Evolutionary conservation across 495 filamentous ascomycete species (phyloP).

Genomic region (Staphylotrichum tortipilum): DNA sequence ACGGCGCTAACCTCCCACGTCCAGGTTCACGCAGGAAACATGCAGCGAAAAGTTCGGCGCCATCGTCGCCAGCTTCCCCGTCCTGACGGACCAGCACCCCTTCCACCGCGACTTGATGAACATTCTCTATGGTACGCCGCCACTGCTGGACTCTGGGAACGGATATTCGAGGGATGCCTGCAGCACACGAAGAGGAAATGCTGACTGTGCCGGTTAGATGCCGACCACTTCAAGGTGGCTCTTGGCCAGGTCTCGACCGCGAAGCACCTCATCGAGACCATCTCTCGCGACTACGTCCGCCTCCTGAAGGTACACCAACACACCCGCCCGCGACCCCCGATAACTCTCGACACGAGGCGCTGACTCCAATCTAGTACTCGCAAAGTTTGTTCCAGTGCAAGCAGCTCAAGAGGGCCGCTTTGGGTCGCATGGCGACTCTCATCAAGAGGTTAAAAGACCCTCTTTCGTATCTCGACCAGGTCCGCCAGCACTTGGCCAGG

Average conservation of each 20-base stretch:
- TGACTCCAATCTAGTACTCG: slow-evolving; percentile 54
- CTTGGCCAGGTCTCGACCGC: slow-evolving; percentile 93
- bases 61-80: slow-evolving; percentile 87
- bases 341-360: slow-evolving; percentile 21
- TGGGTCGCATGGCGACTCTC: slow-evolving; percentile 92
- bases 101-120: slow-evolving; percentile 66
- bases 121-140: slow-evolving; percentile 49
- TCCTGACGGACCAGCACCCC: slow-evolving; percentile 91
- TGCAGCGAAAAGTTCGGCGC: slow-evolving; percentile 86
- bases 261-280: slow-evolving; percentile 92
- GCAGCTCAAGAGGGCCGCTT: slow-evolving; percentile 42
- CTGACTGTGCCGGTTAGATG: slow-evolving; percentile 61
- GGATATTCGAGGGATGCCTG: not conserved
- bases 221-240: slow-evolving; percentile 95
- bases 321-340: slow-evolving; percentile 2
- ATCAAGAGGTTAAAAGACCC: slow-evolving; percentile 89
- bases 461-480: slow-evolving; percentile 91
- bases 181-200: slow-evolving; percentile 18
- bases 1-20: slow-evolving; percentile 9
- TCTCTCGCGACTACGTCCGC: slow-evolving; percentile 87
- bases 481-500: slow-evolving; percentile 94
- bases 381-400: slow-evolving; percentile 73
- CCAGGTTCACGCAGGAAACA: slow-evolving; percentile 81
- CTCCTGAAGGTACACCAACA: slow-evolving; percentile 43
- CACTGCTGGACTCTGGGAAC: not conserved